Evolutionary conservation across 2,329 filamentous ascomycete genomes (phyloP).

Genomic region (Akanthomyces dipterigenus): DNA sequence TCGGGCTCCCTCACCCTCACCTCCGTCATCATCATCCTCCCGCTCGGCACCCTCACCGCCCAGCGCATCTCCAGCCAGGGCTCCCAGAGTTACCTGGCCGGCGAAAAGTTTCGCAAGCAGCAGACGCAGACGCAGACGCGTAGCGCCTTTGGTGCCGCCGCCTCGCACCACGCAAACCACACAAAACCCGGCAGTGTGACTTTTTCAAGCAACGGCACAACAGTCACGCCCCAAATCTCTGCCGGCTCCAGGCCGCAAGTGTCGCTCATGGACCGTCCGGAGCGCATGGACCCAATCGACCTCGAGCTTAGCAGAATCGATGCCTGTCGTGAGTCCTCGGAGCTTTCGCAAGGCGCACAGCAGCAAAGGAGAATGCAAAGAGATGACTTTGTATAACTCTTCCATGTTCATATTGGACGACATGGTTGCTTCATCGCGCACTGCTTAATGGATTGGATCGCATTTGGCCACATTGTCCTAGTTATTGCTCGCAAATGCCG

Average conservation of each 20-base stretch:
- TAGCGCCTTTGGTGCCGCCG: not conserved
- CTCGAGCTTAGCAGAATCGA: constrained; percentile 12
- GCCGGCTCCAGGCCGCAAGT: not conserved
- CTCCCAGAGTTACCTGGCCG: constrained; percentile 6
- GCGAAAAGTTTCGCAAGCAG: not conserved
- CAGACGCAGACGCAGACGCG: not conserved
- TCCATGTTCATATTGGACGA: not conserved
- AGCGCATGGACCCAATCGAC: constrained; percentile 10
- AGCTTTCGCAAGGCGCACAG: not conserved
- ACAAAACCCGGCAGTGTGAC: not conserved
- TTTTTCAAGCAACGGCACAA: not conserved
- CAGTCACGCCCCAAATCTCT: constrained; percentile 3
- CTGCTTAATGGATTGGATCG: not conserved
- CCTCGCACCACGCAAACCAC: not conserved
- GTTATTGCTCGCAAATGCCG: not conserved
- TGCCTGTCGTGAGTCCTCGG: not conserved
- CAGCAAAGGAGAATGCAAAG: not conserved
- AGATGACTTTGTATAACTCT: not conserved
- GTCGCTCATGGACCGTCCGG: not conserved
- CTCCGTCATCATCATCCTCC: constrained; percentile 44
- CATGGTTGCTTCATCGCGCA: not conserved
- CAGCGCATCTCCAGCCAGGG: constrained; percentile 31
- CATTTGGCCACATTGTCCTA: not conserved
- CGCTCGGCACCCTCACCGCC: constrained; percentile 45
- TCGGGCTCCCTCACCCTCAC: constrained; percentile 43